phyloP scores from a whole-genome alignment of 495 filamentous ascomycete genomes.

The Penicillium silybi region DNA sequence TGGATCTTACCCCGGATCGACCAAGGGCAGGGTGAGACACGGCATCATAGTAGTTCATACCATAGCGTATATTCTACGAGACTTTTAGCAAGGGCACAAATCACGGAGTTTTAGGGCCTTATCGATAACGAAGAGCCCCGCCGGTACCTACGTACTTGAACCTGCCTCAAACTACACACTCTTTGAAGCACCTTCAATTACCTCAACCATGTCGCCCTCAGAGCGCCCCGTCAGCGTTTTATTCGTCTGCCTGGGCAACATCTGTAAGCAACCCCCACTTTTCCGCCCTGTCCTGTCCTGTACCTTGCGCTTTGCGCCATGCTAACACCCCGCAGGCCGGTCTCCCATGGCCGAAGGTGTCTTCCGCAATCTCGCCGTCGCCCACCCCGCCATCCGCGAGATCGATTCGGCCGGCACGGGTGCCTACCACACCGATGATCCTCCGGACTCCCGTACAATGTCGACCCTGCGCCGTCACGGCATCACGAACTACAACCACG shows the following conservation, averaged over 20 bases:
- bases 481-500: constrained; percentile 72
- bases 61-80: neutral
- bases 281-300: neutral
- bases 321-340: constrained; percentile 35
- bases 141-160: neutral
- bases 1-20: neutral
- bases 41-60: neutral
- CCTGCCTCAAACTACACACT: neutral
- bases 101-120: neutral
- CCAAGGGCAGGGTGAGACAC: neutral
- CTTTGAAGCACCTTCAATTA: constrained; percentile 6
- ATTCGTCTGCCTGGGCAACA: constrained; percentile 96
- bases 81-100: neutral
- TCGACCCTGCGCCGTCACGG: constrained; percentile 68
- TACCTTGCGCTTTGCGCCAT: neutral
- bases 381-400: constrained; percentile 54
- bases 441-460: constrained; percentile 82
- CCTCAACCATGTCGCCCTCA: constrained; percentile 15
- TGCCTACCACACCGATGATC: constrained; percentile 71
- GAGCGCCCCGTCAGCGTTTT: constrained; percentile 65
- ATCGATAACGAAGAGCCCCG: constrained; percentile 4
- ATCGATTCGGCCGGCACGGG: constrained; percentile 91
- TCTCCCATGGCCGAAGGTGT: constrained; percentile 96
- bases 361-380: constrained; percentile 67
- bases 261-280: constrained; percentile 55